Evolutionary conservation across 176 grass and related monocot genomes (phyloP).

Genomic region (Triticum aestivum): DNA sequence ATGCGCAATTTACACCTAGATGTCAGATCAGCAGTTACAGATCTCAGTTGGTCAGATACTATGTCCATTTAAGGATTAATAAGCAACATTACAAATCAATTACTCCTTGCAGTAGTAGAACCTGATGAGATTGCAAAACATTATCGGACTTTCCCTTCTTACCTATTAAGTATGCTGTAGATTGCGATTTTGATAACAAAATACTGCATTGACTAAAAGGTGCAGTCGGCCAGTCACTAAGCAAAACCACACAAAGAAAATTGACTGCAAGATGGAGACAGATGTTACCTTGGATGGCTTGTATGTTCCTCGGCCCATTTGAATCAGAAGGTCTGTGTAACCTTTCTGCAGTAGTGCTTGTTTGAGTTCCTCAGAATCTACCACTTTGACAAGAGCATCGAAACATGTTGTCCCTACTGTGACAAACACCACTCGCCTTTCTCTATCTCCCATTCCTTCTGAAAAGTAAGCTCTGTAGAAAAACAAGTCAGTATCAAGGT

Average conservation of each 20-base stretch:
- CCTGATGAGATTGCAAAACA: neutral
- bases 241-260: neutral
- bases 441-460: conserved; percentile 20
- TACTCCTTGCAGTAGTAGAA: neutral
- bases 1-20: neutral
- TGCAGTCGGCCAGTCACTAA: neutral
- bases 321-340: conserved; percentile 63
- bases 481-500: neutral
- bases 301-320: conserved; percentile 68
- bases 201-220: neutral
- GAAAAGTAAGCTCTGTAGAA: neutral
- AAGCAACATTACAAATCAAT: neutral
- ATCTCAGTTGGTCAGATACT: neutral
- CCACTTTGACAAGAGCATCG: conserved; percentile 61
- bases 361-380: conserved; percentile 57
- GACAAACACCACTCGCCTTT: conserved; percentile 59
- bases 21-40: neutral
- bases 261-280: neutral
- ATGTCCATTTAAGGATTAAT: neutral
- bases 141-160: neutral
- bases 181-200: neutral
- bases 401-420: conserved; percentile 88
- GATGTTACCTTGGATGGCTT: conserved; percentile 51
- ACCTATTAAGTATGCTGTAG: neutral
- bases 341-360: conserved; percentile 58